Percentiles rank a stretch among this genome's conserved stretches.
These are phyloP conservation scores for Cystobasidium onofrii DNA, from an alignment of 768 basidiomycete genomes.

Conservation along the genomic window DNA sequence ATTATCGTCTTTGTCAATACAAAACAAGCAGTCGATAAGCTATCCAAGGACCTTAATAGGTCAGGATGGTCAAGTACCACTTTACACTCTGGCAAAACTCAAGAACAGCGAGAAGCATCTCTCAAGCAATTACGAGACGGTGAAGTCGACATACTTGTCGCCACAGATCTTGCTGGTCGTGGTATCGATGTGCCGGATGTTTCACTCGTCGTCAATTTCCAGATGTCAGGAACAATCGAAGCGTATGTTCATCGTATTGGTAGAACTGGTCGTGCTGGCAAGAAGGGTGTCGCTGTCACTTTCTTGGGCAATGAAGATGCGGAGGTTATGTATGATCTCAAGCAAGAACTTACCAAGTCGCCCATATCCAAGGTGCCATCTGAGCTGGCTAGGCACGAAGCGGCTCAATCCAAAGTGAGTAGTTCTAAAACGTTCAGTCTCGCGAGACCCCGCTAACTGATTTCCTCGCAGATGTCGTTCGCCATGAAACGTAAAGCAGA, in stretches of 20 bases:
- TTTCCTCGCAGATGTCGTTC: constrained; percentile 8
- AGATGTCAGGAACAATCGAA: constrained; percentile 94
- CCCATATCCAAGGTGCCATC: constrained; percentile 80
- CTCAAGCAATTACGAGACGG: constrained; percentile 77
- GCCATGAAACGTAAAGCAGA: constrained; percentile 27
- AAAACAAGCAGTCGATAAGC: constrained; percentile 98
- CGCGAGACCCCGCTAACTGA: neutral
- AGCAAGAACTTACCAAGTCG: constrained; percentile 72
- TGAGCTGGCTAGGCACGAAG: constrained; percentile 82
- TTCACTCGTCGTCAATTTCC: constrained; percentile 89
- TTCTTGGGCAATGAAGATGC: constrained; percentile 93
- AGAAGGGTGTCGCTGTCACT: constrained; percentile 84
- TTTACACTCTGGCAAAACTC: constrained; percentile 92
- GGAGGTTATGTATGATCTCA: constrained; percentile 62
- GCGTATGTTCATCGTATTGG: constrained; percentile 97
- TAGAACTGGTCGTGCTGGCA: constrained; percentile 97
- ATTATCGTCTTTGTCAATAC: constrained; percentile 99
- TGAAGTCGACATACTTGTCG: constrained; percentile 79
- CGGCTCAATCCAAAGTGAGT: constrained; percentile 50
- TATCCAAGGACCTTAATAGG: constrained; percentile 83
- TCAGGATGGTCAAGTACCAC: constrained; percentile 89
- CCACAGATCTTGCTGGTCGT: constrained; percentile 93
- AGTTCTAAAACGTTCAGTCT: neutral
- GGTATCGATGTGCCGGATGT: constrained; percentile 99
- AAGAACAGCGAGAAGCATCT: constrained; percentile 91